Evolutionary conservation across 768 basidiomycete species (phyloP), one percentile per base, ranked within the genome.

Genomic region (Tylopilus sp.): DNA sequence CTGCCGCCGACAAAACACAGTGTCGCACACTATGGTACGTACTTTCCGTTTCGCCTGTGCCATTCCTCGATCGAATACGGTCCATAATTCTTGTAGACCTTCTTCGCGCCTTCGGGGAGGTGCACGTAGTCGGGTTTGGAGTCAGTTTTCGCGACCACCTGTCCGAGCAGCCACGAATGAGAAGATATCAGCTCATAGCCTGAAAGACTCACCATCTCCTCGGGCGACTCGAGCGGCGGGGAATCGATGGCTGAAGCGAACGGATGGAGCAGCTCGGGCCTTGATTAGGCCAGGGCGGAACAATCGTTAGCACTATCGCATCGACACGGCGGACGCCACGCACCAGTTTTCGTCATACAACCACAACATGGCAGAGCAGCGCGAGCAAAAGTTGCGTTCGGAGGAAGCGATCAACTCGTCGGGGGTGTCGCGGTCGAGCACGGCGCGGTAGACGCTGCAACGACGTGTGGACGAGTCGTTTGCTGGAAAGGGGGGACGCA

Each of bases 281-380:
- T 86, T 40, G 5, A 30, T 16, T 26, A n/a, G 6, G 24, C 5
- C 22, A 6, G 10, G 24, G 22, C 12, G 21, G 8, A 38, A 21
- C 19, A n/a, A n/a, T 30, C 34, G 17, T 17, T 4, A n/a, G 17
- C 34, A n/a, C 12, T n/a, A 17, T 36, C 4, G 34, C n/a, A n/a
- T 36, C 17, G 17, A 11, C 34, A 4, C 17, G 11, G 34, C n/a
- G 34, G n/a, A 36, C 5, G 34, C 34, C n/a, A 59, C 75, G 33
- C 42, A 85, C 85, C 83, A 86, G 3, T 56, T 56, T 45, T 72
- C 61, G 47, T 85, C 81, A 51, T 80, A 86, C 22, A 83, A 59
- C 85, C 85, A 87, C 9, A 86, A 68, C 85, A 86, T 86, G 36
- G 76, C 66, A 1, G 83, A 82, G 62, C 85, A 87, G 55, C 77